phyloP scores from a whole-genome alignment of 345 rosid species.

The Limnanthes douglasii region DNA sequence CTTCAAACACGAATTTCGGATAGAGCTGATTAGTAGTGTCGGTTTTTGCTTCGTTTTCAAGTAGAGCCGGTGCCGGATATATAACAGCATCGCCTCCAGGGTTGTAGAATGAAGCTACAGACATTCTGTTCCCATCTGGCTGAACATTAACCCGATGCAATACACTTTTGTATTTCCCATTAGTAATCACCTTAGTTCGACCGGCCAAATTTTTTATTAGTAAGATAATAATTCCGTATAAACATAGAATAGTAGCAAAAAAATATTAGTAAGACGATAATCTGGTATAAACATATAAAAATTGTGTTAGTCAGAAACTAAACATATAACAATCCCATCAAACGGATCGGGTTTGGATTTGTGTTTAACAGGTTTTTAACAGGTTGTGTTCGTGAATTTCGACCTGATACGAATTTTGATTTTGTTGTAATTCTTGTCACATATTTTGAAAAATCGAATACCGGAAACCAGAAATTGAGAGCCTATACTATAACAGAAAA shows the following conservation, averaged over 20 bases:
- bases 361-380: too few species aligned
- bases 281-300: background rate
- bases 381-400: too few species aligned
- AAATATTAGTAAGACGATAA: background rate
- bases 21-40: slow-evolving; percentile 19
- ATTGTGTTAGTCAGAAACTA: background rate
- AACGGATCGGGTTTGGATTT: too few species aligned
- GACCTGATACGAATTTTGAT: too few species aligned
- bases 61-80: slow-evolving; percentile 48
- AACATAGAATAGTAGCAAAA: background rate
- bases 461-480: slow-evolving; percentile 1
- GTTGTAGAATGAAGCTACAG: slow-evolving; percentile 84
- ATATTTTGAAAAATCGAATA: too few species aligned
- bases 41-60: slow-evolving; percentile 23
- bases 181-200: slow-evolving; percentile 54
- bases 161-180: slow-evolving; percentile 87
- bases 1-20: slow-evolving; percentile 76
- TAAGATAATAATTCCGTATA: background rate
- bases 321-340: too few species aligned
- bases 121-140: slow-evolving; percentile 69
- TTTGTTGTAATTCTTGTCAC: too few species aligned
- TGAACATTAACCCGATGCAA: slow-evolving; percentile 69
- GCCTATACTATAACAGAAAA: slow-evolving; percentile 1
- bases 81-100: slow-evolving; percentile 75
- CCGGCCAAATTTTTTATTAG: too few species aligned